These are phyloP conservation scores for Chaetomium olivaceum DNA, from an alignment of 2,329 filamentous ascomycete genomes.

Conservation along the genomic window DNA sequence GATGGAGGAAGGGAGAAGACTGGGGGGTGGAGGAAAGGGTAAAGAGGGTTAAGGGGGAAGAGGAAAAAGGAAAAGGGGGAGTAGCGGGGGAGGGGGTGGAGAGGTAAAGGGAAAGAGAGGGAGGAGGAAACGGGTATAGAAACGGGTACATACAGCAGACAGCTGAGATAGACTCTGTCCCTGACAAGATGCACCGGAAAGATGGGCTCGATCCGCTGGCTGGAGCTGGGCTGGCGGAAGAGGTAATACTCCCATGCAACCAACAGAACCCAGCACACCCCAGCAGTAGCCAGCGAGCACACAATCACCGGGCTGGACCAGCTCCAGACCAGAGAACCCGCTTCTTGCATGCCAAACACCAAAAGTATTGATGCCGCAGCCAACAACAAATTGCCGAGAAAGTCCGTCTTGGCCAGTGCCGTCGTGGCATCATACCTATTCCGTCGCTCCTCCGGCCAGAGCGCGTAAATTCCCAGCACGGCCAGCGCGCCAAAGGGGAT, in stretches of 20 bases:
- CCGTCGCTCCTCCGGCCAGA: conserved; percentile 36
- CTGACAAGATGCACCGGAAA: conserved; percentile 53
- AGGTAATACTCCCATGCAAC: conserved; percentile 53
- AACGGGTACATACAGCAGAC: conserved; percentile 47
- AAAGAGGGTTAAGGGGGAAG: neutral
- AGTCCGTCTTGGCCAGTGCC: conserved; percentile 52
- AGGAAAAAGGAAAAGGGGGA: neutral
- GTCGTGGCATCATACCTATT: conserved; percentile 40
- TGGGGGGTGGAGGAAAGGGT: neutral
- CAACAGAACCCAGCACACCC: conserved; percentile 51
- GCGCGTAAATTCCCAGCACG: conserved; percentile 48
- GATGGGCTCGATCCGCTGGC: conserved; percentile 52
- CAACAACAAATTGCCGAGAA: conserved; percentile 53
- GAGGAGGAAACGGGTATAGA: neutral
- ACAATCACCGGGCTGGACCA: conserved; percentile 58
- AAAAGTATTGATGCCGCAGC: conserved; percentile 55
- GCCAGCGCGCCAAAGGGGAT: conserved; percentile 52
- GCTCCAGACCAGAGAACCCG: conserved; percentile 51
- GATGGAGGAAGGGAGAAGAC: neutral
- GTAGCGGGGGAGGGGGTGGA: no score
- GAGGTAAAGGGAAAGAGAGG: neutral
- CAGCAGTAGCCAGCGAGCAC: conserved; percentile 49
- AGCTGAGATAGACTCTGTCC: conserved; percentile 52
- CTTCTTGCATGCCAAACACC: conserved; percentile 59
- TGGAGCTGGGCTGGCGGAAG: conserved; percentile 37